Evolutionary conservation across 2,329 filamentous ascomycete genomes (phyloP).

Genomic region (Cadophora malorum): DNA sequence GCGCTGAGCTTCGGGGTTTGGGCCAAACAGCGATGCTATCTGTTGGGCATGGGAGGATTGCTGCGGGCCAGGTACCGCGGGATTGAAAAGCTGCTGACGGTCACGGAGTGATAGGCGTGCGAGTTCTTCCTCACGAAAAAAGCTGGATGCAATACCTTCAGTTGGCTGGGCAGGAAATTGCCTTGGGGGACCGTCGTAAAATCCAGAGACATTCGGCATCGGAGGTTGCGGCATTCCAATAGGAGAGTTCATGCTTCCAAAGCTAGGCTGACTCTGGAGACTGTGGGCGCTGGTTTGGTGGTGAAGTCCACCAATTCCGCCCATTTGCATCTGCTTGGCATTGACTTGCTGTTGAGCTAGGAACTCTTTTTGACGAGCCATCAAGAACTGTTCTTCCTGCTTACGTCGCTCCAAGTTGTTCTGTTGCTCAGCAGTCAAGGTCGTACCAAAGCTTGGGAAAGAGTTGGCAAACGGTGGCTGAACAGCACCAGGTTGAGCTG

Average conservation of each 20-base stretch:
- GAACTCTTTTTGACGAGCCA: constrained; percentile 94
- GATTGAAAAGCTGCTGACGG: constrained; percentile 38
- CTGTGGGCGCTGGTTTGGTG: constrained; percentile 96
- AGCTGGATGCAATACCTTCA: constrained; percentile 56
- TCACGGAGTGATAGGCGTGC: constrained; percentile 66
- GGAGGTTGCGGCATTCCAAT: constrained; percentile 64
- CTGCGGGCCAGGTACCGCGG: constrained; percentile 35
- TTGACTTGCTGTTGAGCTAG: constrained; percentile 85
- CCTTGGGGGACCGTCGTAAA: constrained; percentile 67
- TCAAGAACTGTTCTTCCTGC: constrained; percentile 96
- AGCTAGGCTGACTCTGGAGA: constrained; percentile 95
- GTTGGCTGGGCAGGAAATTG: constrained; percentile 50
- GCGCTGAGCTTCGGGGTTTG: constrained; percentile 47
- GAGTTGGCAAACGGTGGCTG: constrained; percentile 90
- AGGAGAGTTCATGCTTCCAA: constrained; percentile 92
- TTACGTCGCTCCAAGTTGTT: constrained; percentile 96
- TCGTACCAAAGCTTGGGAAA: constrained; percentile 96
- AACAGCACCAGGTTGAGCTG: constrained; percentile 65
- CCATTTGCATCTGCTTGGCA: constrained; percentile 73
- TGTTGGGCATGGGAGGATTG: constrained; percentile 41
- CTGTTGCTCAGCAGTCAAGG: constrained; percentile 95
- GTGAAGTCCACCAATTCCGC: constrained; percentile 65
- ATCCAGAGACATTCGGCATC: constrained; percentile 58
- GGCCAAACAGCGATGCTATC: constrained; percentile 41
- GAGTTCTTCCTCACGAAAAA: constrained; percentile 76